Evolutionary conservation across 306 rosid genomes (phyloP).

Genomic region (Inga leiocalycina): DNA sequence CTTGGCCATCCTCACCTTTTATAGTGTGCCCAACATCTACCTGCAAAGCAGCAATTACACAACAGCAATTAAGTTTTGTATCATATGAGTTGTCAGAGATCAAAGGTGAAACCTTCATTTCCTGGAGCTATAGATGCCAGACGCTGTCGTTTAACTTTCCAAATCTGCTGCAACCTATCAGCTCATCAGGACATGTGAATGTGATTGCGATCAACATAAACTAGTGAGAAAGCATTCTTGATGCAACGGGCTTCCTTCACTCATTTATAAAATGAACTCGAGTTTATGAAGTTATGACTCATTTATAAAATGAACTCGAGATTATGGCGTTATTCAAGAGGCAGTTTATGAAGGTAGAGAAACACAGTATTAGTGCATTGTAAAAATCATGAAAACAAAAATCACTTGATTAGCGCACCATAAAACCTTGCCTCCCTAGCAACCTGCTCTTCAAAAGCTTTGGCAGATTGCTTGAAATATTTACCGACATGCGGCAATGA

Average conservation of each 20-base stretch:
- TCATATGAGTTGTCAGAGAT: slow-evolving; percentile 71
- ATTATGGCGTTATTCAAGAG: slow-evolving; percentile 5
- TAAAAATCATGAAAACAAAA: not conserved
- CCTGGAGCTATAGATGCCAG: slow-evolving; percentile 75
- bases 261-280: slow-evolving; percentile 16
- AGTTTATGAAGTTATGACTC: too few species aligned
- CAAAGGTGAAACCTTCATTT: slow-evolving; percentile 93
- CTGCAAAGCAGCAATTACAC: too few species aligned
- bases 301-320: too few species aligned
- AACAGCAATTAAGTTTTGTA: too few species aligned
- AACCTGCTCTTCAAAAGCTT: slow-evolving; percentile 87
- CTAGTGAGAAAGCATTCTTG: slow-evolving; percentile 24
- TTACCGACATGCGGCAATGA: slow-evolving; percentile 79
- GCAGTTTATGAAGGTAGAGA: slow-evolving; percentile 12
- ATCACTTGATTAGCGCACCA: slow-evolving; percentile 88
- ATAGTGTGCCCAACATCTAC: too few species aligned
- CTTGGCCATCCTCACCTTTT: too few species aligned
- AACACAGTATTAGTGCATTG: not conserved
- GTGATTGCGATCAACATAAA: slow-evolving; percentile 10
- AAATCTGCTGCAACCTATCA: slow-evolving; percentile 91
- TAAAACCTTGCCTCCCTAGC: slow-evolving; percentile 95
- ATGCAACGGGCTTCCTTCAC: slow-evolving; percentile 16
- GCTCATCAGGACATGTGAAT: slow-evolving; percentile 42
- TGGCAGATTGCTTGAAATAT: slow-evolving; percentile 92
- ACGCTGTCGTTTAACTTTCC: slow-evolving; percentile 96